Evolutionary conservation across 148 eudicot genomes (phyloP), one percentile per base, ranked within the genome.

Genomic region (Arctostaphylos glauca): DNA sequence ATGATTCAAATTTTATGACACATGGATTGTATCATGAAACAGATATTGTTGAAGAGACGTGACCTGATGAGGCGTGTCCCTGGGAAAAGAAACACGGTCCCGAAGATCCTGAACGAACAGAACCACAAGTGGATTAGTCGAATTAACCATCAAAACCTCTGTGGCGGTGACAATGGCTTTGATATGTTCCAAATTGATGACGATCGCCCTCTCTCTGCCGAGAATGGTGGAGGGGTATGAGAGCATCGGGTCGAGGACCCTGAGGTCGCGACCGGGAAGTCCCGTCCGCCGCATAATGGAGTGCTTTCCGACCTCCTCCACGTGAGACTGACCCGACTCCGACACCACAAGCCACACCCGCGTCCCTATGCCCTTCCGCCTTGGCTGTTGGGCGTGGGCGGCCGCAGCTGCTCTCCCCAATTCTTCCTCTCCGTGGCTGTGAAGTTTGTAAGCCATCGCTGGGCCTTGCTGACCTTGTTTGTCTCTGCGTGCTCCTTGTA

Each of bases 191-290:
- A 91, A 67, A 78, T 91, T 91, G 31, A 90, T 82, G 13, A 91
- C 94, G 62, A 90, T 91, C 44, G 92, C 94, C 54, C 90, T 82
- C 53, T 91, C 94, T 71, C 94, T 83, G 2, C 94, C 94, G 3
- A 91, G 83, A 38, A 91, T 85, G 2, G 94, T 83, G 0, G 92
- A 88, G 3, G 92, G 92, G 66, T 90, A 91, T 14, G 94, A 90
- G 31, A 91, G 83, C 72, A 83, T 67, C 1, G 92, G 92, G 48
- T 91, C 92, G 2, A 91, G 83, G 2, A 86, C 81, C 21, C 94
- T 82, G 5, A 91, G 89, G 52, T 91, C 94, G 38, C 94, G 92
- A 0, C 87, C 91, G 0, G 91, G 92, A 9, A 91, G 85, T 3
- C 94, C 94, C 4, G 94, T 90, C 56, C 92, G 86, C 8, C 88